Evolutionary conservation across 2,329 filamentous ascomycete genomes (phyloP), one percentile per base, ranked within the genome.

Genomic region (Exophiala sideris): DNA sequence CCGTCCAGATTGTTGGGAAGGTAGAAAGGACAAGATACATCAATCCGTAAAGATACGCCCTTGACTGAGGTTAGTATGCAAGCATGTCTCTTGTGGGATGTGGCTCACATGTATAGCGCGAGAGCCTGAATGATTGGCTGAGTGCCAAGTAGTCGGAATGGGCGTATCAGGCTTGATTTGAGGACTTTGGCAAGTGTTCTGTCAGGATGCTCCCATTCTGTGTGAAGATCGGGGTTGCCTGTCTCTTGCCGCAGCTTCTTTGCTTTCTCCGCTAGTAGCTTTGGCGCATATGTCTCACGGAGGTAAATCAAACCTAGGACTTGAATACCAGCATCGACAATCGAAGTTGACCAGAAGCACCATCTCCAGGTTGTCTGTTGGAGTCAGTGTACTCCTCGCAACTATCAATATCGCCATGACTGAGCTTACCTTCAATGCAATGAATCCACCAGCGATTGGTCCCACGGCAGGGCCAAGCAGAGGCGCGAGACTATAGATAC

Each of bases 321-420:
- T 65, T 88, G 84, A 47, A 89, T 79, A 10, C 81, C 54, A 1
- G 76, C 85, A 52, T 83, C 82, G 20, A 74, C 74, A 52, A 89
- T 85, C 1, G 82, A 81, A 0, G 84, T 86, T 0, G 82, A 76
- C 70, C 80, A 88, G 71, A 89, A 90, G 6, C 83, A 80, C 87
- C 87, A 90, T 36, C 86, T 78, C 87, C 87, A 90, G 1, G 79
- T 83, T 6, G 78, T 81, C 73, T 60, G 29, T 35, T 9, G 12
- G 14, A 79, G 57, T 32, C 41, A 44, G 41, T 44, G 10, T 14
- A 14, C 20, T 12, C 20, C 40, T 10, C 4, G 14, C 21, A 3
- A 12, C 35, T 16, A 12, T 5, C 11, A 38, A 21, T 21, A 42
- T 12, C 18, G 7, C 10, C 3, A 10, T 36, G 36, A 20, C 3